phyloP scores from a whole-genome alignment of 192 early-diverging fungal species.

The Pecoramyces ruminantium region DNA sequence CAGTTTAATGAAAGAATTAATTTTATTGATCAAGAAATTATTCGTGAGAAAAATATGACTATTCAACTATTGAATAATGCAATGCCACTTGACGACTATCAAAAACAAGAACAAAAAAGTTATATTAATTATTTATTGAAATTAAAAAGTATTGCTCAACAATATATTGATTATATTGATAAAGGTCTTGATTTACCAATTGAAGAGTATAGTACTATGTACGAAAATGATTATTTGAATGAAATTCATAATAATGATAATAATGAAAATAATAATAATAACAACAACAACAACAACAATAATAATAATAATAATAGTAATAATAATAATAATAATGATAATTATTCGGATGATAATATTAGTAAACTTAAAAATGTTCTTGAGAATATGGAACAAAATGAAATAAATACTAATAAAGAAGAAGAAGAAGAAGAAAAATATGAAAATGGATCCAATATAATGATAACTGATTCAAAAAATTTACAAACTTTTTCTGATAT shows the following conservation, averaged over 20 bases:
- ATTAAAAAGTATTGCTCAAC: neutral
- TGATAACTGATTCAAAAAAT: neutral
- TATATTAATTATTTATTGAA: neutral
- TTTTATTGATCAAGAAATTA: neutral
- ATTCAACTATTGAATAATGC: neutral
- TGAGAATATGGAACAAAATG: neutral
- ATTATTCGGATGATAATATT: neutral
- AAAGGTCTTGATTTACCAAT: neutral
- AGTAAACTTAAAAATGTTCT: neutral
- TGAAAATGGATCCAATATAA: neutral
- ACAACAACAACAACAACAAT: too few species aligned
- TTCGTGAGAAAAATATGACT: neutral
- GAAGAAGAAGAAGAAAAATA: neutral
- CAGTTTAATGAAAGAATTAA: neutral
- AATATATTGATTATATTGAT: neutral
- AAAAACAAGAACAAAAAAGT: neutral
- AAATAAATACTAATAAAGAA: neutral
- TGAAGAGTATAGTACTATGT: neutral
- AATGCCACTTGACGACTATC: neutral
- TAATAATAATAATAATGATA: neutral
- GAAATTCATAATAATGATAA: neutral
- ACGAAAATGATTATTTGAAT: neutral
- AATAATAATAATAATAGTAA: neutral
- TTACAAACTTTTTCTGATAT: neutral
- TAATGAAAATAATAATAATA: too few species aligned